Evolutionary conservation across 768 basidiomycete species (phyloP).

Genomic region (Pisolithus microcarpus): DNA sequence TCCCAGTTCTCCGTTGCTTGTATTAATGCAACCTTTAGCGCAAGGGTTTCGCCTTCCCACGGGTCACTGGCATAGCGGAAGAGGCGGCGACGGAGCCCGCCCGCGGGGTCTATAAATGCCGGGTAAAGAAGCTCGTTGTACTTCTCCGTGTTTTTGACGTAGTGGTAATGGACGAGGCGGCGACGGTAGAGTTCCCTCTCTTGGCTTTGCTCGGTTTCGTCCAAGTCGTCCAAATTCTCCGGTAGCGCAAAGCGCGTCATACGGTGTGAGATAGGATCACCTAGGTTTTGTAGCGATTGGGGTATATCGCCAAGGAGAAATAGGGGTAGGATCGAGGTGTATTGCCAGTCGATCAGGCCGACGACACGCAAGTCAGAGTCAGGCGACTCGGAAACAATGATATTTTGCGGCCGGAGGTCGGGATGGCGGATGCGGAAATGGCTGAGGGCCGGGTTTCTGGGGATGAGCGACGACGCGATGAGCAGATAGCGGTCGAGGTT

Average conservation of each 20-base stretch:
- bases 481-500: too few species aligned
- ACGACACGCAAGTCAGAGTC: constrained; percentile 31
- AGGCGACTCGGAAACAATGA: constrained; percentile 21
- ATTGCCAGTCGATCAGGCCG: constrained; percentile 35
- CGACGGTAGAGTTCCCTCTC: constrained; percentile 34
- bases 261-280: constrained; percentile 33
- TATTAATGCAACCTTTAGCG: constrained; percentile 41
- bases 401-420: too few species aligned
- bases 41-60: constrained; percentile 47
- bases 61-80: constrained; percentile 37
- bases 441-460: too few species aligned
- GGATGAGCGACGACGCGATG: too few species aligned
- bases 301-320: constrained; percentile 41
- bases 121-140: constrained; percentile 38
- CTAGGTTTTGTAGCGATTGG: constrained; percentile 40
- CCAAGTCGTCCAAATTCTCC: constrained; percentile 34
- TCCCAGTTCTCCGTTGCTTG: constrained; percentile 37
- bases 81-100: constrained; percentile 33
- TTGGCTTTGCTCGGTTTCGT: constrained; percentile 27
- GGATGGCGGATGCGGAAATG: too few species aligned
- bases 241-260: constrained; percentile 37
- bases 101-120: constrained; percentile 32
- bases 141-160: constrained; percentile 37
- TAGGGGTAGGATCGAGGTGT: constrained; percentile 43
- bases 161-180: constrained; percentile 46